These are phyloP conservation scores for Aschersonia sp. DNA, from an alignment of 2,329 filamentous ascomycete genomes.

Conservation along the genomic window DNA sequence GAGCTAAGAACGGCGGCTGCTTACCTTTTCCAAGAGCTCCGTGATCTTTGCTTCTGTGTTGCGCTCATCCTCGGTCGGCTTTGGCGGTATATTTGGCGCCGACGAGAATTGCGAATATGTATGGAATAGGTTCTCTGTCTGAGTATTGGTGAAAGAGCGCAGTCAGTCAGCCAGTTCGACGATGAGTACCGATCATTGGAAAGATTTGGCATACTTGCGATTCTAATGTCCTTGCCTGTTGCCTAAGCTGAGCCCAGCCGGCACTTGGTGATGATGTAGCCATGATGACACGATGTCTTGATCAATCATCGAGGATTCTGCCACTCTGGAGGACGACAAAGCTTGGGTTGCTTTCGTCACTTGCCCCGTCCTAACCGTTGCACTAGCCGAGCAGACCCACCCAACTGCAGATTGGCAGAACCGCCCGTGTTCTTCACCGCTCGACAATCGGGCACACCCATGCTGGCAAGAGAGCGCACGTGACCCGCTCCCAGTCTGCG, in stretches of 20 bases:
- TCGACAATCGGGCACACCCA: not conserved
- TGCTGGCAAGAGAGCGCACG: too few species aligned
- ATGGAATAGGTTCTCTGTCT: constrained; percentile 78
- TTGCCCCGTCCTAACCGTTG: not conserved
- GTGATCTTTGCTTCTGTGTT: constrained; percentile 68
- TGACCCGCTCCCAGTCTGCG: not conserved
- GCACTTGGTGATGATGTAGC: constrained; percentile 37
- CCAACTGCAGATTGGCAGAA: not conserved
- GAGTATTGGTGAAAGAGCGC: not conserved
- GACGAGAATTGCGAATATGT: constrained; percentile 85
- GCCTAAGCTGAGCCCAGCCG: constrained; percentile 87
- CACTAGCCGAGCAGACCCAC: not conserved
- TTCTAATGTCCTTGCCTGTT: constrained; percentile 79
- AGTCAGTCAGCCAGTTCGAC: not conserved
- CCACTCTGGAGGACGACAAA: not conserved
- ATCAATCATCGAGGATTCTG: not conserved
- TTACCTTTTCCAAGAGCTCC: constrained; percentile 64
- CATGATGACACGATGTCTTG: constrained; percentile 21
- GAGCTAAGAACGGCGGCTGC: not conserved
- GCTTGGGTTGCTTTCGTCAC: not conserved
- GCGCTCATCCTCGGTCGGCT: constrained; percentile 73
- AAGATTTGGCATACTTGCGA: constrained; percentile 51
- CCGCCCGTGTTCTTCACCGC: not conserved
- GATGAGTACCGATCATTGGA: not conserved
- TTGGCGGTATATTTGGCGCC: constrained; percentile 61